A percentile compares a stretch with the other conserved stretches of the same genome.
Evolutionary conservation across 768 basidiomycete species (phyloP).

Genomic region (Termitomyces sp.): DNA sequence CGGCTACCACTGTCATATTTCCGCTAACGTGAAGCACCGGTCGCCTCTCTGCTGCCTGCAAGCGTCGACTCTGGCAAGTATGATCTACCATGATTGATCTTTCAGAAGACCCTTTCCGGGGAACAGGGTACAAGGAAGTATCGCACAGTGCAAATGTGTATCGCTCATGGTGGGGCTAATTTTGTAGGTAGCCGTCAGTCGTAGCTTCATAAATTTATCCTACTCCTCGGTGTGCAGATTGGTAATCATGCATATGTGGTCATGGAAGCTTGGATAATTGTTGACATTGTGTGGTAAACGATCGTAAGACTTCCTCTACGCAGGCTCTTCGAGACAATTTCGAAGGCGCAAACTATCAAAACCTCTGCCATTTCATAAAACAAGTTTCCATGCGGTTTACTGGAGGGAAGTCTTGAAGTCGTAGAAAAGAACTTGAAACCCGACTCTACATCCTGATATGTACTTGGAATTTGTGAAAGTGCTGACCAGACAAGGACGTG

Average conservation of each 20-base stretch:
- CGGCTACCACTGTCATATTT: slow-evolving; percentile 29
- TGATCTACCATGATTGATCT: not conserved
- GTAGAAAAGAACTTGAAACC: not conserved
- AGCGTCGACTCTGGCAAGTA: not conserved
- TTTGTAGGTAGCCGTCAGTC: slow-evolving; percentile 29
- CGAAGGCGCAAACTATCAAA: slow-evolving; percentile 49
- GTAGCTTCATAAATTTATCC: not conserved
- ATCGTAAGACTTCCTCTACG: not conserved
- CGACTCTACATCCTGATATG: slow-evolving; percentile 12
- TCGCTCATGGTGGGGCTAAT: slow-evolving; percentile 52
- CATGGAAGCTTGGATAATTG: slow-evolving; percentile 58
- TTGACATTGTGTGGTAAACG: not conserved
- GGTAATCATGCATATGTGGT: slow-evolving; percentile 44
- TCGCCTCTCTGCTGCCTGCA: slow-evolving; percentile 44
- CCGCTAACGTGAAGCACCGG: slow-evolving; percentile 48
- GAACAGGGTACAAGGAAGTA: slow-evolving; percentile 54
- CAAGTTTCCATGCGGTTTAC: slow-evolving; percentile 18
- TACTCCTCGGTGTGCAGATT: slow-evolving; percentile 20
- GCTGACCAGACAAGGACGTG: slow-evolving; percentile 13
- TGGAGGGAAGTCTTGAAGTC: not conserved
- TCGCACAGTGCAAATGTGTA: slow-evolving; percentile 66
- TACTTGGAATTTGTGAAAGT: slow-evolving; percentile 13
- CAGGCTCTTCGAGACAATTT: slow-evolving; percentile 55
- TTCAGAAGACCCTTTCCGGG: slow-evolving; percentile 53
- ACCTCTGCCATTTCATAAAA: slow-evolving; percentile 52